Conservation (phyloP, 1,139 yeast genomes). For the Yamadazyma atlantica region DNA sequence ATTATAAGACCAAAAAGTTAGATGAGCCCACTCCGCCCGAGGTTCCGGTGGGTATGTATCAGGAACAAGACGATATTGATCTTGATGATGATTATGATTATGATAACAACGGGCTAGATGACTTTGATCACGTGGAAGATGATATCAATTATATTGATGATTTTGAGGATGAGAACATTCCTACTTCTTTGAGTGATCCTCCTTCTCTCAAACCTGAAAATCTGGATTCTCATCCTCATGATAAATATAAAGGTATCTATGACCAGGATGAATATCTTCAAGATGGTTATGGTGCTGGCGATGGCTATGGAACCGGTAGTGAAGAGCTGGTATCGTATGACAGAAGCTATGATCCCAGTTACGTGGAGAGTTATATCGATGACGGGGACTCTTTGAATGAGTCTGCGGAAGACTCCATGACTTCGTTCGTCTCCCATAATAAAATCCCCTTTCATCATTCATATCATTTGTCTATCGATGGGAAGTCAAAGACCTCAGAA, state of each 20-base stretch:
- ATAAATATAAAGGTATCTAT: no score
- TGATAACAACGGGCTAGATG: conserved; percentile 51
- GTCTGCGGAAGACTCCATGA: not conserved
- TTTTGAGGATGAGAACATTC: conserved; percentile 27
- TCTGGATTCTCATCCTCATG: no score
- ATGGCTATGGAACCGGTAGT: not conserved
- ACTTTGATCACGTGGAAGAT: conserved; percentile 35
- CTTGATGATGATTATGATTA: conserved; percentile 45
- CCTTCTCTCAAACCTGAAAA: no score
- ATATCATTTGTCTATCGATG: conserved; percentile 34
- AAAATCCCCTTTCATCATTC: conserved; percentile 23
- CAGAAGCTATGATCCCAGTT: not conserved
- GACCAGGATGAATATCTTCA: no score
- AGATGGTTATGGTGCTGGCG: not conserved
- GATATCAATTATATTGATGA: conserved; percentile 54
- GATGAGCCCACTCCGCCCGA: no score
- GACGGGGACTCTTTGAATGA: not conserved
- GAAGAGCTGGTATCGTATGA: not conserved
- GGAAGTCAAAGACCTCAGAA: conserved; percentile 12
- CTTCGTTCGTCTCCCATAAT: conserved; percentile 8
- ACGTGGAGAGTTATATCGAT: conserved; percentile 1
- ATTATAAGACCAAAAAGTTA: conserved; percentile 42
- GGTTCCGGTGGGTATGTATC: conserved; percentile 20
- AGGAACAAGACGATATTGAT: conserved; percentile 30
- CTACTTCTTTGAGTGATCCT: no score